Evolutionary conservation across 139 green algal genomes (phyloP), one percentile per base, ranked within the genome.

Genomic region (Gonium pectorale): DNA sequence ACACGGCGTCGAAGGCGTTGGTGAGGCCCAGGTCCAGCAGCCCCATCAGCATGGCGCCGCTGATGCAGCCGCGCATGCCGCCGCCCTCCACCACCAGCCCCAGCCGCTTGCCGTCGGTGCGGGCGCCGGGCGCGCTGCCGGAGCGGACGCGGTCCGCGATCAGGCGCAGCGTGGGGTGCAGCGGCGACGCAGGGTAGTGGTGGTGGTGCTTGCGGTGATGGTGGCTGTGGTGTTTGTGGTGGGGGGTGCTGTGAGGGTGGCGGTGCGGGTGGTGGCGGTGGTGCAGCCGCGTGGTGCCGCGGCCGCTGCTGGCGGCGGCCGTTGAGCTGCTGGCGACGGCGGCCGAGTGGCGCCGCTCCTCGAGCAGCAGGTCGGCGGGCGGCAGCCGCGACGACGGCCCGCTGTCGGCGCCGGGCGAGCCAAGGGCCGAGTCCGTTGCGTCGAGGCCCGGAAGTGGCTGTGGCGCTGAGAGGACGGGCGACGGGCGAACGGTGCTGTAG

Each of bases 1-100:
- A 98, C 43, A 97, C 92, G 0, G 90, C 92, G 83, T 98, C 96
- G 88, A 98, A 98, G 2, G 54, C 86, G 63, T 96, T 69, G 17
- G 74, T 75, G 43, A 96, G 44, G 33, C 94, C 95, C 60, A 96
- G 68, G 26, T 94, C 89, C 22, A 87, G 60, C 27, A 98, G 80
- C 17, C 88, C 93, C 89, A 95, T 93, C 22, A 96, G 89, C 83
- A 94, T 93, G 43, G 91, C 93, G 33, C 66, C 66, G 64, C 21
- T 44, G 49, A 77, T 78, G 64, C 35, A 67, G 40, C 73, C 69
- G 21, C 56, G 35, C 63, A 64, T 88, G 63, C 80, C 77, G 56
- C 86, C 67, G 19, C 79, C 95, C 91, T 98, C 96, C 21, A 98
- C 92, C 24, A 97, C 95, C 27, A 98, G 89, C 0, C 94, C 96